phyloP scores from a whole-genome alignment of 805 yeast genomes.

The Teunomyces barrocoloradensis region DNA sequence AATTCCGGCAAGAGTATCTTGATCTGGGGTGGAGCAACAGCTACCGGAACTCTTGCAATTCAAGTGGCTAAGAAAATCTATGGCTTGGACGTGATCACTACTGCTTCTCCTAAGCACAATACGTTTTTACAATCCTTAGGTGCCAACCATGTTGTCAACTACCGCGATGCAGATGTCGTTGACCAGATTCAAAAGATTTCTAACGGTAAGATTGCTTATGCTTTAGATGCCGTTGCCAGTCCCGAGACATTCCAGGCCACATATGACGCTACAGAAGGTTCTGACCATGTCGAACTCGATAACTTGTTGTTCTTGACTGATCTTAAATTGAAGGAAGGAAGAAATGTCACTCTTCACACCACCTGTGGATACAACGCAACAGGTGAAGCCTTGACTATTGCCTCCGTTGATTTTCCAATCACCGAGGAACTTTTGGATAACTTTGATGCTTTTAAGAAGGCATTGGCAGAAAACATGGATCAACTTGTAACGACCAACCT shows the following conservation, averaged over 20 bases:
- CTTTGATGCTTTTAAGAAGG: constrained; percentile 19
- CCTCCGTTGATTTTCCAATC: background rate
- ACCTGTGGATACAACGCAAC: constrained; percentile 8
- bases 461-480: constrained; percentile 16
- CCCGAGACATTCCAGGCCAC: constrained; percentile 21
- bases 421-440: constrained; percentile 7
- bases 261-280: constrained; percentile 27
- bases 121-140: constrained; percentile 23
- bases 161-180: constrained; percentile 22
- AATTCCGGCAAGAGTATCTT: constrained; percentile 18
- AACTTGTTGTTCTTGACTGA: constrained; percentile 4
- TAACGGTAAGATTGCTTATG: constrained; percentile 20
- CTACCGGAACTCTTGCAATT: constrained; percentile 30
- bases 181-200: constrained; percentile 18
- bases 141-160: constrained; percentile 29
- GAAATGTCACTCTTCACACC: constrained; percentile 2
- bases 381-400: constrained; percentile 3
- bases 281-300: constrained; percentile 13
- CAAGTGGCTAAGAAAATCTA: constrained; percentile 30
- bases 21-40: constrained; percentile 39
- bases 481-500: constrained; percentile 18
- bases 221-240: constrained; percentile 23
- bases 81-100: constrained; percentile 29
- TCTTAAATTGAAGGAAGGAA: background rate
- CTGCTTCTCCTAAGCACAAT: constrained; percentile 25